These are phyloP conservation scores for Xerocomus brunneocitrinus DNA, from an alignment of 768 basidiomycete species.

Conservation along the genomic window DNA sequence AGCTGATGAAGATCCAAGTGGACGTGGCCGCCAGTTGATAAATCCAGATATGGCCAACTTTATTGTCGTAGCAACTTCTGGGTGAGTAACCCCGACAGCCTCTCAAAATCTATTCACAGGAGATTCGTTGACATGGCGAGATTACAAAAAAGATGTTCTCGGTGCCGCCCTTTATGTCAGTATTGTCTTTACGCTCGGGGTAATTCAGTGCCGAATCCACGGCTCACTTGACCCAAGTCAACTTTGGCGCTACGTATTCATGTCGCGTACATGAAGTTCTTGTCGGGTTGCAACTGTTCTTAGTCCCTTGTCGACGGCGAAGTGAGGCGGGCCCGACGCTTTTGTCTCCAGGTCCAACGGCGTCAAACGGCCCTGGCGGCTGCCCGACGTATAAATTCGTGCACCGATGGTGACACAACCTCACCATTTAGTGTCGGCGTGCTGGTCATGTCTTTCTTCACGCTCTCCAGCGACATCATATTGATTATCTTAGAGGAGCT, in stretches of 20 bases:
- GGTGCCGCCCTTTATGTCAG: constrained; percentile 27
- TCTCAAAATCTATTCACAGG: constrained; percentile 20
- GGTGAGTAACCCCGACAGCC: constrained; percentile 17
- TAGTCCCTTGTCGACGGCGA: constrained; percentile 29
- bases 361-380: constrained; percentile 18
- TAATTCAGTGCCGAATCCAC: constrained; percentile 16
- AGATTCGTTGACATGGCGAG: constrained; percentile 33
- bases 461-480: constrained; percentile 28
- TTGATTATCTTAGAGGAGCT: constrained; percentile 32
- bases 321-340: constrained; percentile 29
- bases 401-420: constrained; percentile 2
- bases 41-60: constrained; percentile 20
- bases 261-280: constrained; percentile 25
- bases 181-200: constrained; percentile 25
- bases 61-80: constrained; percentile 27
- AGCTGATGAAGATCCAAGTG: constrained; percentile 7
- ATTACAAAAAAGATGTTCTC: constrained; percentile 29
- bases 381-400: constrained; percentile 30
- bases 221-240: constrained; percentile 18
- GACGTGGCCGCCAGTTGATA: neutral
- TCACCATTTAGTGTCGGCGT: constrained; percentile 26
- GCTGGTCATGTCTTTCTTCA: constrained; percentile 35
- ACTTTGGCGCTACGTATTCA: constrained; percentile 24
- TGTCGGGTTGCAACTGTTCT: constrained; percentile 24
- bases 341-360: constrained; percentile 31